These are phyloP conservation scores for Solanum sparsipilum DNA, from an alignment of 257 asterid genomes.

Conservation along the genomic window DNA sequence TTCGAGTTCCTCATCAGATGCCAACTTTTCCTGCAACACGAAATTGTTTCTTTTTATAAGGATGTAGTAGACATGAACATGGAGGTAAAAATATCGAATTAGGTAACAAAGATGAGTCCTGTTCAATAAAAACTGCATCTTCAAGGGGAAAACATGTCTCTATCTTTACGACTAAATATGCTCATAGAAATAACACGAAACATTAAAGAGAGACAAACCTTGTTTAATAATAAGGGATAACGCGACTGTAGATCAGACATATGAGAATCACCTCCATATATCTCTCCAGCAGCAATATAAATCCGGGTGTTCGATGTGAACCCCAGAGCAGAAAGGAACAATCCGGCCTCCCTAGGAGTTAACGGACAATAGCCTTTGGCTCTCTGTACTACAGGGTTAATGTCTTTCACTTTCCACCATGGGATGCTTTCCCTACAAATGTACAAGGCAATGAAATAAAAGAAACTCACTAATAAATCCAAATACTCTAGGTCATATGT, in stretches of 20 bases:
- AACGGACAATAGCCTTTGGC: slow-evolving; percentile 77
- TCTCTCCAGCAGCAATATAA: slow-evolving; percentile 87
- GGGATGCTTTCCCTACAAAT: slow-evolving; percentile 58
- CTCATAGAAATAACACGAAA: too few relatives aligned
- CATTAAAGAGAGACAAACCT: slow-evolving; percentile 29
- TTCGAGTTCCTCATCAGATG: slow-evolving; percentile 61
- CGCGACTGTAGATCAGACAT: slow-evolving; percentile 45
- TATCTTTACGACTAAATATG: too few relatives aligned
- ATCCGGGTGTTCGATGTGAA: slow-evolving; percentile 63
- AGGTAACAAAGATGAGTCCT: background rate
- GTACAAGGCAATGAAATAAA: background rate
- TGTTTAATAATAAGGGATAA: slow-evolving; percentile 66
- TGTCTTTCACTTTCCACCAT: slow-evolving; percentile 95
- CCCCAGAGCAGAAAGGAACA: slow-evolving; percentile 77
- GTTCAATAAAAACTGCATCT: background rate
- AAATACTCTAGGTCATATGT: background rate
- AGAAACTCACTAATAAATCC: background rate
- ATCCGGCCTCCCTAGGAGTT: slow-evolving; percentile 75
- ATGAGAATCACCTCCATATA: slow-evolving; percentile 73
- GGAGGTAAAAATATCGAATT: background rate
- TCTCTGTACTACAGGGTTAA: slow-evolving; percentile 79
- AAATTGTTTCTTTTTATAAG: background rate
- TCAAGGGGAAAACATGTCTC: background rate
- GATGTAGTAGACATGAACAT: background rate
- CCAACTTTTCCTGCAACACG: slow-evolving; percentile 62